A percentile compares a stretch with the other conserved stretches of the same genome.
Conservation (phyloP, 2,329 filamentous ascomycete species). For the Aspergillus sp. region DNA sequence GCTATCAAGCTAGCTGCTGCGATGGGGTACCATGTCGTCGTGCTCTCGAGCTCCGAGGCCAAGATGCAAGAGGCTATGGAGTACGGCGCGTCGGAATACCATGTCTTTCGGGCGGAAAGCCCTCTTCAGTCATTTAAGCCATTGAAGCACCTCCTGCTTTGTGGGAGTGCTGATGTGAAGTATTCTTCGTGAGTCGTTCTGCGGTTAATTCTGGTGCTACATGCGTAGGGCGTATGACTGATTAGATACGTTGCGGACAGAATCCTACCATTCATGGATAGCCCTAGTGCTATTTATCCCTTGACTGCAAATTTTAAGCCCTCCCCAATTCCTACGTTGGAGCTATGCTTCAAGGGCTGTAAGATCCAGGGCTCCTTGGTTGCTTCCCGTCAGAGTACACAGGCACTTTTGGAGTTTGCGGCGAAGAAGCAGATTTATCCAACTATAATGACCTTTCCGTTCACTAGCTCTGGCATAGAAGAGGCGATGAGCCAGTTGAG, state of each 20-base stretch:
- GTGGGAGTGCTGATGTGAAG: neutral
- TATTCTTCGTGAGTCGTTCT: neutral
- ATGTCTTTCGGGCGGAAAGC: no score
- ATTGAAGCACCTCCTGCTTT: neutral
- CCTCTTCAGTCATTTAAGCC: no score
- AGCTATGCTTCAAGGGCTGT: conserved; percentile 55
- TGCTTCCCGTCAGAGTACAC: conserved; percentile 62
- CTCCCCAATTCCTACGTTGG: conserved; percentile 41
- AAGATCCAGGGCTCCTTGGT: conserved; percentile 64
- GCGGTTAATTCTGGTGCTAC: neutral
- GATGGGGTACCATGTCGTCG: no score
- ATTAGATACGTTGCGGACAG: no score
- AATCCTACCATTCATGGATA: conserved; percentile 23
- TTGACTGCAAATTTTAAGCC: conserved; percentile 26
- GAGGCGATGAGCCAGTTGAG: conserved; percentile 51
- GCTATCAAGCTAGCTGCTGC: no score
- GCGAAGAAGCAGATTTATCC: conserved; percentile 62
- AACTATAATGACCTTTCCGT: conserved; percentile 64
- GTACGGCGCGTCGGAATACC: no score
- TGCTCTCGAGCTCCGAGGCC: no score
- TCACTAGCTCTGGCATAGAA: conserved; percentile 53
- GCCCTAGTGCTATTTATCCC: conserved; percentile 30
- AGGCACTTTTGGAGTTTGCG: conserved; percentile 67
- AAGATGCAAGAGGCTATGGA: no score
- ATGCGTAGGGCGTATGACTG: no score